Conservation (phyloP, 1,139 yeast genomes). For the Scheffersomyces illinoinensis region DNA sequence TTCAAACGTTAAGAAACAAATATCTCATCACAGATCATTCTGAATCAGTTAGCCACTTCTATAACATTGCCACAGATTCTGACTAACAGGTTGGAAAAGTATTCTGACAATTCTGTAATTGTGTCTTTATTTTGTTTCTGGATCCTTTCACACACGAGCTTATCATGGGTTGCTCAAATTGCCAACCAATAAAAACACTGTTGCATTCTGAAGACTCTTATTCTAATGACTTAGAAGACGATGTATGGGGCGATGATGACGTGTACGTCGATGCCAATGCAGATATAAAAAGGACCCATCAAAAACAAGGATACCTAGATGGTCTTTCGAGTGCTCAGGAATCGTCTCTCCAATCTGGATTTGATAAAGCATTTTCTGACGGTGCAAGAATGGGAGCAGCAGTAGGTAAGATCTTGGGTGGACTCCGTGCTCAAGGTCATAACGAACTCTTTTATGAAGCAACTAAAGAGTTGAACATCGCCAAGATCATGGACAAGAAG, state of each 20-base stretch:
- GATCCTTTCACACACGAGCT: neutral
- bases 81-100: too few species aligned
- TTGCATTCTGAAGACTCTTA: neutral
- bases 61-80: too few species aligned
- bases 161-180: neutral
- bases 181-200: neutral
- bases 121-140: too few species aligned
- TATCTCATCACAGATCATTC: too few species aligned
- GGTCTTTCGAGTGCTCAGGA: slow-evolving; percentile 78
- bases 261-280: slow-evolving; percentile 29
- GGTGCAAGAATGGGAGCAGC: slow-evolving; percentile 72
- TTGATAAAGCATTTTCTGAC: slow-evolving; percentile 72
- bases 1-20: too few species aligned
- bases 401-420: slow-evolving; percentile 70
- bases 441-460: slow-evolving; percentile 34
- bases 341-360: slow-evolving; percentile 70
- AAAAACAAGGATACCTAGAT: slow-evolving; percentile 80
- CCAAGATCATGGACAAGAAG: slow-evolving; percentile 46
- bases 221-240: slow-evolving; percentile 19
- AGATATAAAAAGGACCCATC: slow-evolving; percentile 60
- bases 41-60: too few species aligned
- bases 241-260: slow-evolving; percentile 48
- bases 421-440: slow-evolving; percentile 18
- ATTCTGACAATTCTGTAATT: too few species aligned
- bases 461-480: slow-evolving; percentile 50